Percentiles rank a stretch among this genome's conserved stretches.
phyloP scores from a whole-genome alignment of 306 rosid species.

The Vigna hirtella region DNA sequence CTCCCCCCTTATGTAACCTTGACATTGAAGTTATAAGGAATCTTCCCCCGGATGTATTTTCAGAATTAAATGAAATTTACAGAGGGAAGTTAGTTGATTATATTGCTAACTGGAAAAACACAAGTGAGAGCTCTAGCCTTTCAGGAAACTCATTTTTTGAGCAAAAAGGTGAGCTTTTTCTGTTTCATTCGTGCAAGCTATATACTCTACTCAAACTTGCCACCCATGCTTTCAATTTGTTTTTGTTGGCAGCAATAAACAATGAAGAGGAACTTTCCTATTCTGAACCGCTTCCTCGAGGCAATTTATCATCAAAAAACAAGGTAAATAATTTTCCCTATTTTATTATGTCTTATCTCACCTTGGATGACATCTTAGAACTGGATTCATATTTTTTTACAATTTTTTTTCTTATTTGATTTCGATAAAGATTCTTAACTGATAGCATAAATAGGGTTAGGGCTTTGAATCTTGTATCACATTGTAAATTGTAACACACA shows the following conservation, averaged over 20 bases:
- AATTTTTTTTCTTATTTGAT: conserved; percentile 22
- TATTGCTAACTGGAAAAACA: conserved; percentile 58
- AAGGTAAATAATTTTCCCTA: conserved; percentile 54
- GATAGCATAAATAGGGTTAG: not conserved
- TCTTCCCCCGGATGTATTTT: conserved; percentile 86
- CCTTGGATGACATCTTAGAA: not conserved
- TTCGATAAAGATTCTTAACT: not conserved
- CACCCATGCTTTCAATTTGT: conserved; percentile 38
- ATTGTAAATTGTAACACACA: not conserved
- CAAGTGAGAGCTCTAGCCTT: conserved; percentile 47
- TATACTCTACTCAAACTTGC: conserved; percentile 17
- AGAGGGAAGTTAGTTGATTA: conserved; percentile 77
- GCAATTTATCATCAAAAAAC: conserved; percentile 43
- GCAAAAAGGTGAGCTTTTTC: conserved; percentile 51
- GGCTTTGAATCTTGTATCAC: conserved; percentile 15
- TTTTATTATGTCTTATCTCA: not conserved
- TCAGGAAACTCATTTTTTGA: conserved; percentile 35
- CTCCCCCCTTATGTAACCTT: conserved; percentile 80
- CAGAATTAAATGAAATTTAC: conserved; percentile 78
- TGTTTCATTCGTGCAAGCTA: conserved; percentile 23
- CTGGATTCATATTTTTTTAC: not conserved
- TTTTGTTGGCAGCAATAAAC: conserved; percentile 51
- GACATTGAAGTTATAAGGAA: conserved; percentile 78
- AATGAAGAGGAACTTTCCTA: conserved; percentile 40
- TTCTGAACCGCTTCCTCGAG: conserved; percentile 44